phyloP scores from a whole-genome alignment of 148 eudicot species.

The Fallopia convolvulus region DNA sequence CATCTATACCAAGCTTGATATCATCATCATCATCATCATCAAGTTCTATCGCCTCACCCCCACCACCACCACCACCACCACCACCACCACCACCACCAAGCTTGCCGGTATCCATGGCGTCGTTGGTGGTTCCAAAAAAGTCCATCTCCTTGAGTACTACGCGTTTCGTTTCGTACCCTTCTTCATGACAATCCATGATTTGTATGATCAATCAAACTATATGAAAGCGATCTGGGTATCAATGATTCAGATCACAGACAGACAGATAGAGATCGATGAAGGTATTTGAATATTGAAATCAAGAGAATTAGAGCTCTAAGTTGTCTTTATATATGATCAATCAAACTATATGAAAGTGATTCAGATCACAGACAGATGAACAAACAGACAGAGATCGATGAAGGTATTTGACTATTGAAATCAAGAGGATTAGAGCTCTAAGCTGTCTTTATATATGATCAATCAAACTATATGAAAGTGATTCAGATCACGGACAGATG shows the following conservation, averaged over 20 bases:
- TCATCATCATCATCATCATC: not conserved
- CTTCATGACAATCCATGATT: conserved; percentile 1
- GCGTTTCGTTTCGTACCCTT: not conserved
- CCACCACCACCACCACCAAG: not conserved
- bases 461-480: not conserved
- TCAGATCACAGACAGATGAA: not conserved
- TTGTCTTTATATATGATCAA: not conserved
- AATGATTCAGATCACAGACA: not conserved
- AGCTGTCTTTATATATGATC: not conserved
- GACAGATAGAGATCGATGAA: not conserved
- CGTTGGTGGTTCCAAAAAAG: not conserved
- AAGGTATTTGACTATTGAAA: not conserved
- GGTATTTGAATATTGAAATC: not conserved
- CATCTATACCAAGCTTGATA: conserved; percentile 8
- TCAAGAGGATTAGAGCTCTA: not conserved
- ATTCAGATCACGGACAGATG: not conserved
- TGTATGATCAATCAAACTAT: not conserved
- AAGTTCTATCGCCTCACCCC: not conserved
- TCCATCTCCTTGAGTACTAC: conserved; percentile 7
- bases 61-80: too few species aligned
- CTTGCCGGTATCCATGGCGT: not conserved
- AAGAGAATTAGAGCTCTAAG: not conserved
- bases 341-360: not conserved
- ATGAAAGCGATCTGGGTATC: not conserved
- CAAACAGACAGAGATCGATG: not conserved